Evolutionary conservation across 1,139 yeast genomes (phyloP), one percentile per base, ranked within the genome.

Genomic region (Scheffersomyces illinoinensis): DNA sequence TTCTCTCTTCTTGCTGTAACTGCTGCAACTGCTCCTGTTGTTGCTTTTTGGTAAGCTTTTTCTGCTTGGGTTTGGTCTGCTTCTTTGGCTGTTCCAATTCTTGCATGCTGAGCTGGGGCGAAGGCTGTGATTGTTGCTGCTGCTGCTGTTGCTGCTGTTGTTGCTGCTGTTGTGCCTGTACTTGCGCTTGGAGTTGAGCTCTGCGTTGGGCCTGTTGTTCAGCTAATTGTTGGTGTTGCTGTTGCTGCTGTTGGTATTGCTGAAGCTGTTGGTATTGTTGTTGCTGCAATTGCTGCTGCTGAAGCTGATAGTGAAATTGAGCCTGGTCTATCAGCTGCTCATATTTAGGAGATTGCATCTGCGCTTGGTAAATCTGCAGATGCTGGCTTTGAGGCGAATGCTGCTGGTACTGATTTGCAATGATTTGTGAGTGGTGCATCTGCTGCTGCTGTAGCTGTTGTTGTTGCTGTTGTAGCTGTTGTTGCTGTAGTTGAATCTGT

Each of bases 191-290:
- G 53, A 52, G 39, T 18, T 48, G 56, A 14, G 20, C 21, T 21
- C 50, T 59, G 17, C 53, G 62, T 8, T 58, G 63, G 46, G 54
- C 58, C 48, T 58, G 66, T 14, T 53, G 64, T 47, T 58, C 62
- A 17, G 55, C 60, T 17, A 57, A 56, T 48, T 56, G 64, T 48
- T 60, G 68, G 6, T 51, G 54, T 17, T 14, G 54, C 47, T 60
- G 68, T 12, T 51, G 54, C n/a, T 14, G 54, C 24, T 52, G 57
- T n/a, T 52, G 54, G 21, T 46, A 54, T 18, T 50, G 61, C 26
- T 58, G 64, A 20, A 55, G 62, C 43, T 57, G 64, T 43, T 61
- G 69, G 43, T 55, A 64, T 50, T 62, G 70, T 39, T 63, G 70
- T 39, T 54, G 58, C 10, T 55, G 61, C 54, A 48, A 47, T 26